These are phyloP conservation scores for Yarrowia galli DNA, from an alignment of 1,139 yeast genomes.

Conservation along the genomic window DNA sequence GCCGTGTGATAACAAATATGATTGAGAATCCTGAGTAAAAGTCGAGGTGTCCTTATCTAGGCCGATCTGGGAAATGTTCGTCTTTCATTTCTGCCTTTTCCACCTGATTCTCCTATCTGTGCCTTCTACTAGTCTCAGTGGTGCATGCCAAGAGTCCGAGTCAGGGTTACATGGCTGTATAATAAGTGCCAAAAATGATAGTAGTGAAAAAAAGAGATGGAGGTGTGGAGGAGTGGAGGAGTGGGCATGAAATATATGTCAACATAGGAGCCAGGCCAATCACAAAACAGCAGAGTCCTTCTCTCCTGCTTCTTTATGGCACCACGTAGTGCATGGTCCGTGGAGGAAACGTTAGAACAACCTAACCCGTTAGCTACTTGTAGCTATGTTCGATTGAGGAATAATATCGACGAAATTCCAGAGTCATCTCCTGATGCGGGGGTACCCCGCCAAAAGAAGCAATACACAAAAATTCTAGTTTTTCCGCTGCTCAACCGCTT, in stretches of 20 bases:
- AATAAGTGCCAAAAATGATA: not conserved
- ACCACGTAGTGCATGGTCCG: not conserved
- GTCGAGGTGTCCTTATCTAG: not conserved
- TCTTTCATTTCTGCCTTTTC: not conserved
- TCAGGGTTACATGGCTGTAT: constrained; percentile 19
- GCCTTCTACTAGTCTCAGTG: constrained; percentile 2
- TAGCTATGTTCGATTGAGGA: not conserved
- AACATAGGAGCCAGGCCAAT: no score
- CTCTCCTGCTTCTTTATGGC: not conserved
- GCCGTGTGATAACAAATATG: constrained; percentile 15
- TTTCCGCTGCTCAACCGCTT: not conserved
- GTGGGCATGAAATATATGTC: constrained; percentile 3
- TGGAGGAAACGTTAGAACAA: not conserved
- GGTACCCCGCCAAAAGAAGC: not conserved
- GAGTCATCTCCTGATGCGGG: not conserved
- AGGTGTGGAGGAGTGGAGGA: no score
- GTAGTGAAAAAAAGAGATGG: not conserved
- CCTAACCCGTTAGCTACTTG: no score
- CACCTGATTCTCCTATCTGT: constrained; percentile 15
- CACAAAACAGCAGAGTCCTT: no score
- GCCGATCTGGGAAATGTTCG: not conserved
- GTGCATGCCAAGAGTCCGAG: constrained; percentile 36
- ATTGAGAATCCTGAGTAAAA: not conserved
- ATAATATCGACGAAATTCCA: not conserved
- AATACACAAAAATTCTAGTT: not conserved